Evolutionary conservation across 2,329 filamentous ascomycete species (phyloP).

Genomic region (Fusarium udum): DNA sequence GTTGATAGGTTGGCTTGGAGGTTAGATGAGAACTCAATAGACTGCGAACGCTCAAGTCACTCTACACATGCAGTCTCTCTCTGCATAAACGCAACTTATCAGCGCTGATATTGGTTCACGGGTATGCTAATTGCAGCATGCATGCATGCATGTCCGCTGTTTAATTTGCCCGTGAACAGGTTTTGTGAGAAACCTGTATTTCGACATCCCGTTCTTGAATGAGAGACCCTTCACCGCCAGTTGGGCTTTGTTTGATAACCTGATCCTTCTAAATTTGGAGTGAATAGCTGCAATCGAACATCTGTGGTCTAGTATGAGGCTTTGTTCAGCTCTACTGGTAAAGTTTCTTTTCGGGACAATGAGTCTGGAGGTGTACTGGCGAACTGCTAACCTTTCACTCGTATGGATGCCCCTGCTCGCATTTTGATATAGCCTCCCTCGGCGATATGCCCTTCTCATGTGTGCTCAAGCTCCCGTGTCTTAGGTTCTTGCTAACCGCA

Average conservation of each 20-base stretch:
- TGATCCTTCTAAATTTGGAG: constrained; percentile 13
- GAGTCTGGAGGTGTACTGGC: not conserved
- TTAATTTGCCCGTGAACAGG: constrained; percentile 31
- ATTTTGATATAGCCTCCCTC: not conserved
- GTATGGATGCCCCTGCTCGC: not conserved
- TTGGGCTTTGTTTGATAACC: constrained; percentile 24
- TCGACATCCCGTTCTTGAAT: constrained; percentile 24
- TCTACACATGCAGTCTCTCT: not conserved
- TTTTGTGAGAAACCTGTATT: constrained; percentile 23
- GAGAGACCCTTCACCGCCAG: constrained; percentile 38
- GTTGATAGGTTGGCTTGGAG: constrained; percentile 23
- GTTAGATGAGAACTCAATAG: constrained; percentile 23
- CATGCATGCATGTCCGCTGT: constrained; percentile 39
- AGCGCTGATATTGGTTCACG: constrained; percentile 17
- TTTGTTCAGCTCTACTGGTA: not conserved
- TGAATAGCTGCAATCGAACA: constrained; percentile 24
- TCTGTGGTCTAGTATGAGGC: not conserved
- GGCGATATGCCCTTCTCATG: not conserved
- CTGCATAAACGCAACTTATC: constrained; percentile 15
- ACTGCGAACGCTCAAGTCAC: constrained; percentile 23
- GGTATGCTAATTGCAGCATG: constrained; percentile 28
- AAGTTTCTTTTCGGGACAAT: not conserved
- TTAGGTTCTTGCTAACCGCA: not conserved
- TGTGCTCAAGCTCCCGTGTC: not conserved
- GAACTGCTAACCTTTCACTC: not conserved